These are phyloP conservation scores for Metarhizium rileyi DNA, from an alignment of 2,329 filamentous ascomycete species.

Conservation along the genomic window DNA sequence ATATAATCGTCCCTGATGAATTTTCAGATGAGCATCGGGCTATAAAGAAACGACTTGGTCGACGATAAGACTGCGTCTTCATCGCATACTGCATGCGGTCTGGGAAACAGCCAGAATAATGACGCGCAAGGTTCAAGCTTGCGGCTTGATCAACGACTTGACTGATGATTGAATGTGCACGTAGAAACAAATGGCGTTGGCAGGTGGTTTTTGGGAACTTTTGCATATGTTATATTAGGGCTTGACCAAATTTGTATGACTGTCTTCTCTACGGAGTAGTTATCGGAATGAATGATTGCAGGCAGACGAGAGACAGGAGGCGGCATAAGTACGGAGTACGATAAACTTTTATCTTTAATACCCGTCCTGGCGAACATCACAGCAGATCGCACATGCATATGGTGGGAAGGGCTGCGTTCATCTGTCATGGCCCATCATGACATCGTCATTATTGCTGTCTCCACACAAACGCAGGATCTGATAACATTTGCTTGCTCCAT, in stretches of 20 bases:
- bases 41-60: background rate
- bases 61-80: background rate
- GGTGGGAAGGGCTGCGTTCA: no score
- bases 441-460: no score
- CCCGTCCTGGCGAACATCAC: no score
- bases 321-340: no score
- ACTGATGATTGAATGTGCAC: background rate
- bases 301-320: no score
- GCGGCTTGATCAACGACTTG: background rate
- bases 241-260: background rate
- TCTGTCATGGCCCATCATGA: no score
- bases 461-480: no score
- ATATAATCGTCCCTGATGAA: background rate
- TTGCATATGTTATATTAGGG: background rate
- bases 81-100: background rate
- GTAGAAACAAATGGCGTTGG: background rate
- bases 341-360: no score
- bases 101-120: background rate
- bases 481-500: no score
- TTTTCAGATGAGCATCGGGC: background rate
- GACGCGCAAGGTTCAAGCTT: background rate
- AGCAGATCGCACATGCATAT: no score
- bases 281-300: no score
- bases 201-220: background rate
- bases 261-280: no score